Percentiles rank a stretch among this genome's conserved stretches.
These are phyloP conservation scores for Scheffersomyces segobiensis DNA, from an alignment of 1,139 yeast genomes.

Conservation along the genomic window DNA sequence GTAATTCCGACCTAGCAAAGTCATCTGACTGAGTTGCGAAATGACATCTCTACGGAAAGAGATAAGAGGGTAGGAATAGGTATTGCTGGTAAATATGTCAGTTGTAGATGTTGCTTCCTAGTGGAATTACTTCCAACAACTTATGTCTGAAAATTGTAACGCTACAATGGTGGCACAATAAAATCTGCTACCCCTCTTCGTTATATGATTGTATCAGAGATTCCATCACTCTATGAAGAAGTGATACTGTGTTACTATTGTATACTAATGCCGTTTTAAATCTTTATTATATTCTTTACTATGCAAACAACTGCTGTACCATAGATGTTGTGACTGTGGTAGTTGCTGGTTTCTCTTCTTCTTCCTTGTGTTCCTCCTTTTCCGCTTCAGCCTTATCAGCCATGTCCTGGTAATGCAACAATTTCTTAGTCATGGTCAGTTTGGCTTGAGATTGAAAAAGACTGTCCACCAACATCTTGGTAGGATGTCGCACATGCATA, in stretches of 20 bases:
- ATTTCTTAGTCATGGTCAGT: slow-evolving; percentile 17
- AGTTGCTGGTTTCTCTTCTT: background rate
- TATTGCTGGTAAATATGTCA: background rate
- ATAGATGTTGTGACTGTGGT: slow-evolving; percentile 14
- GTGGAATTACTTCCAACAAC: background rate
- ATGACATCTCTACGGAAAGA: background rate
- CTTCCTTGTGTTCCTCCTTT: slow-evolving; percentile 1
- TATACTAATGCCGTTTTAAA: background rate
- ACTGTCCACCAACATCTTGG: slow-evolving; percentile 37
- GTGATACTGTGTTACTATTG: background rate
- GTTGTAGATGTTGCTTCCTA: background rate
- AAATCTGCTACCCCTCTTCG: background rate
- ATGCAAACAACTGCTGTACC: slow-evolving; percentile 21
- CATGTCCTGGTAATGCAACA: slow-evolving; percentile 3
- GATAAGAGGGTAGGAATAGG: background rate
- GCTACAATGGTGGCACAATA: background rate
- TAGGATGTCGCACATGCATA: slow-evolving; percentile 73
- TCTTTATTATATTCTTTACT: background rate
- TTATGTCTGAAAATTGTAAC: too few relatives aligned
- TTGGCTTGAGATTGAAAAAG: slow-evolving; percentile 43
- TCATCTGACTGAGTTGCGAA: background rate
- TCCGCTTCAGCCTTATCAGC: slow-evolving; percentile 5
- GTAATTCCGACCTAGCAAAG: background rate
- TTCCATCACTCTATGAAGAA: background rate
- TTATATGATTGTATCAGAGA: background rate